Evolutionary conservation across 768 basidiomycete genomes (phyloP).

Genomic region (Podaxis pistillaris): DNA sequence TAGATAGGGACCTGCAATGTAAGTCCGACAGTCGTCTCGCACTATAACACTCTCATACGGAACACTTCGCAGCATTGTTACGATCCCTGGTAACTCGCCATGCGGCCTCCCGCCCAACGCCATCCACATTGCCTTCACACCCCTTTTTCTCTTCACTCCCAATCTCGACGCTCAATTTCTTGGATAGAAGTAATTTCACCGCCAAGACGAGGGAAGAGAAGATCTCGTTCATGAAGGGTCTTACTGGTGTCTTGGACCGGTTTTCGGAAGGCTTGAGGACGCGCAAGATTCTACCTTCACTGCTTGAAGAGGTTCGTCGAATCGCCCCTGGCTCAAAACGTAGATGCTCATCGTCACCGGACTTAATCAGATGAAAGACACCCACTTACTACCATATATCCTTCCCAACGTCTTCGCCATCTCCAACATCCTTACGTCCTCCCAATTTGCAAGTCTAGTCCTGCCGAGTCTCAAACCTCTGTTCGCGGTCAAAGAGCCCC

Average conservation of each 20-base stretch:
- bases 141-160: constrained; percentile 94
- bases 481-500: constrained; percentile 90
- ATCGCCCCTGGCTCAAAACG: not conserved
- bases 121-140: constrained; percentile 77
- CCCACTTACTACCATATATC: constrained; percentile 88
- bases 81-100: constrained; percentile 80
- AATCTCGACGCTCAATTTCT: constrained; percentile 93
- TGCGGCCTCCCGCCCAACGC: constrained; percentile 69
- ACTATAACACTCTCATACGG: not conserved
- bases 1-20: constrained; percentile 79
- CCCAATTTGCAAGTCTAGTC: constrained; percentile 79
- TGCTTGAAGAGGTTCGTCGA: constrained; percentile 81
- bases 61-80: constrained; percentile 60
- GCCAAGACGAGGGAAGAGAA: constrained; percentile 95
- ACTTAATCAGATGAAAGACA: constrained; percentile 81
- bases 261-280: constrained; percentile 87
- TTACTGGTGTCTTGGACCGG: constrained; percentile 72
- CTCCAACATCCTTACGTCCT: constrained; percentile 68
- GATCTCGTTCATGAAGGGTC: constrained; percentile 92
- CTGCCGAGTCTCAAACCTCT: constrained; percentile 88
- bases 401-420: constrained; percentile 95
- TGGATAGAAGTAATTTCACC: constrained; percentile 94
- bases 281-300: constrained; percentile 87
- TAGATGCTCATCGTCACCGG: not conserved
- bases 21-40: constrained; percentile 13